A percentile compares a stretch with the other conserved stretches of the same genome.
Evolutionary conservation across 805 yeast genomes (phyloP).

Genomic region (Suhomyces sp.): DNA sequence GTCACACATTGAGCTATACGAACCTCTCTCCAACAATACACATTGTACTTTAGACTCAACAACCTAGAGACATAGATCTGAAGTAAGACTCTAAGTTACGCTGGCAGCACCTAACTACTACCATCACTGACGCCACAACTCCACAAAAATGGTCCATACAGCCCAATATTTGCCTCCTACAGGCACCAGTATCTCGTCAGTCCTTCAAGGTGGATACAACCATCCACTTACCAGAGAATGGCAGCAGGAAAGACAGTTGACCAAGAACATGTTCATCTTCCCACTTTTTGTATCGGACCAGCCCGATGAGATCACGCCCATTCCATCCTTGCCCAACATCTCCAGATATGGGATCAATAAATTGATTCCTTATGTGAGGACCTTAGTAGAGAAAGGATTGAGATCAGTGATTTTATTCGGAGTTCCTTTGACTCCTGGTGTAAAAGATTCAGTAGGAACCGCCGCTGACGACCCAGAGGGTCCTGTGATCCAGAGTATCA

Average conservation of each 20-base stretch:
- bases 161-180: conserved; percentile 67
- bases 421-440: conserved; percentile 73
- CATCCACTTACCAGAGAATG: conserved; percentile 86
- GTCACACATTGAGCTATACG: too few relatives aligned
- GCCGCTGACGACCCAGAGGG: conserved; percentile 96
- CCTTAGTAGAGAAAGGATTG: conserved; percentile 77
- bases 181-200: conserved; percentile 65
- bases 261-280: conserved; percentile 87
- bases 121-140: too few relatives aligned
- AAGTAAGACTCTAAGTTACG: too few relatives aligned
- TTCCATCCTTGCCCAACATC: conserved; percentile 83
- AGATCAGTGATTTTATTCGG: conserved; percentile 88
- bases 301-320: conserved; percentile 73
- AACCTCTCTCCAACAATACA: too few relatives aligned
- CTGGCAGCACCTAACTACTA: too few relatives aligned
- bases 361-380: conserved; percentile 66
- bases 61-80: too few relatives aligned
- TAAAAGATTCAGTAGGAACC: conserved; percentile 79
- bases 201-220: conserved; percentile 91
- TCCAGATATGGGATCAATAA: conserved; percentile 83
- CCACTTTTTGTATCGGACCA: conserved; percentile 84
- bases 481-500: conserved; percentile 83
- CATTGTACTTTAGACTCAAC: too few relatives aligned
- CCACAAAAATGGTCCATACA: conserved; percentile 54
- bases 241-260: conserved; percentile 84